phyloP scores from a whole-genome alignment of 805 yeast species.

The Wickerhamiella vanderwaltii region DNA sequence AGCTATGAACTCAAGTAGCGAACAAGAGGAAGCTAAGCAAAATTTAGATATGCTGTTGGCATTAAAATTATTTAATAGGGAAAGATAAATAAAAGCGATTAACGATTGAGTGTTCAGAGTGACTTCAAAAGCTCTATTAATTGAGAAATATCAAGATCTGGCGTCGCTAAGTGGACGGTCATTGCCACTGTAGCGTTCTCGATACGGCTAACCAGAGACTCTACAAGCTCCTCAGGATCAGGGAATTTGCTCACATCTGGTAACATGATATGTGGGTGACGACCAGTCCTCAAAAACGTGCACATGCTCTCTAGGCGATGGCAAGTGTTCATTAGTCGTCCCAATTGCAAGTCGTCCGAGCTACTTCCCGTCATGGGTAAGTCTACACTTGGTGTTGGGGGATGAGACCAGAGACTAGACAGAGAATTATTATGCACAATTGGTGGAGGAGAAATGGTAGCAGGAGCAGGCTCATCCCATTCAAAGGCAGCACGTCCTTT shows the following conservation, averaged over 20 bases:
- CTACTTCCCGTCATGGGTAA: background rate
- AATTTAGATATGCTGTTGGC: too few relatives aligned
- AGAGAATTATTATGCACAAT: background rate
- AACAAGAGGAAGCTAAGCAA: too few relatives aligned
- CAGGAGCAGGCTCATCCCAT: slow-evolving; percentile 13
- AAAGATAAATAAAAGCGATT: too few relatives aligned
- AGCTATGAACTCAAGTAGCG: too few relatives aligned
- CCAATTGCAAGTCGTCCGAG: background rate
- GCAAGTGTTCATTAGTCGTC: background rate
- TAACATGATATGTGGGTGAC: background rate
- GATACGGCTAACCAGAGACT: slow-evolving; percentile 54
- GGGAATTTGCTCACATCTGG: background rate
- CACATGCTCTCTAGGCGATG: slow-evolving; percentile 1
- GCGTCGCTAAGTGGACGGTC: slow-evolving; percentile 31
- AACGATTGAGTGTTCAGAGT: too few relatives aligned
- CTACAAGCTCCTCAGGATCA: slow-evolving; percentile 31
- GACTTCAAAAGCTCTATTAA: background rate
- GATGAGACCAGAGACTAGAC: background rate
- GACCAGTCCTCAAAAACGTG: background rate
- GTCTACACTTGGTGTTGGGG: background rate
- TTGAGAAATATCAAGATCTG: background rate
- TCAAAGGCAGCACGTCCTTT: slow-evolving; percentile 37
- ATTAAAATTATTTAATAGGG: too few relatives aligned
- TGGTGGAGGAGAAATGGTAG: background rate
- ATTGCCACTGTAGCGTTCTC: slow-evolving; percentile 45